Percentiles rank a stretch among this genome's conserved stretches.
Conservation (phyloP, 106 monocot genomes). For the Alisma plantagoaquatica region DNA sequence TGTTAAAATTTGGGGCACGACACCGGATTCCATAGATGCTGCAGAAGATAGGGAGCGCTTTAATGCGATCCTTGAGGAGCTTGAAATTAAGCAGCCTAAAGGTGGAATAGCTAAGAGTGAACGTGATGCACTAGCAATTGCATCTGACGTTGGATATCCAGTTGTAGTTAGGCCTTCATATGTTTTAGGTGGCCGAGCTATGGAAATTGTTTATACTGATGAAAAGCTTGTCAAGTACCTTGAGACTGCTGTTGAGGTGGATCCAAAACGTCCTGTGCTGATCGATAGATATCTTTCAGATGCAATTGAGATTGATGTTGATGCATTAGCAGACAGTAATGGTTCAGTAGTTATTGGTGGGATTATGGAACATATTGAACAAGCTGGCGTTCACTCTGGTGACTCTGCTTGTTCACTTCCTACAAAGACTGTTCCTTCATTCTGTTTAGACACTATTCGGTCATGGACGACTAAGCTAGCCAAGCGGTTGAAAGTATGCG, state of each 20-base stretch:
- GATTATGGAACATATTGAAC: conserved; percentile 99
- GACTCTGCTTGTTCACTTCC: conserved; percentile 95
- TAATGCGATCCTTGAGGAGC: conserved; percentile 77
- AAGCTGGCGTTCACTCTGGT: conserved; percentile 96
- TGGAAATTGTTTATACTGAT: conserved; percentile 94
- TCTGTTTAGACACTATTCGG: conserved; percentile 53
- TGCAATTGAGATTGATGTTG: conserved; percentile 90
- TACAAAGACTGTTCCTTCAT: conserved; percentile 62
- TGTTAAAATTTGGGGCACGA: conserved; percentile 86
- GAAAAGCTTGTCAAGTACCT: conserved; percentile 78
- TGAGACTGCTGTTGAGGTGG: conserved; percentile 88
- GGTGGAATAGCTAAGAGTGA: conserved; percentile 95
- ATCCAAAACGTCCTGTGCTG: conserved; percentile 85
- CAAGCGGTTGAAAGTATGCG: conserved; percentile 66
- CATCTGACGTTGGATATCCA: conserved; percentile 79
- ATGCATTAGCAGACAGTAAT: conserved; percentile 70
- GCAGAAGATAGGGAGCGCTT: conserved; percentile 94
- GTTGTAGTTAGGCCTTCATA: conserved; percentile 95
- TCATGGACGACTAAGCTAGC: conserved; percentile 77
- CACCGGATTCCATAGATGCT: conserved; percentile 95
- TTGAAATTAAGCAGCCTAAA: conserved; percentile 78
- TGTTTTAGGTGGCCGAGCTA: conserved; percentile 89
- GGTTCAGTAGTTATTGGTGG: conserved; percentile 97
- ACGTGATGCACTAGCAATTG: conserved; percentile 63
- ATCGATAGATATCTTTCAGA: conserved; percentile 89